Percentiles rank a stretch among this genome's conserved stretches.
These are phyloP conservation scores for Fusarium sp. DNA, from an alignment of 2,329 filamentous ascomycete genomes.

Conservation along the genomic window DNA sequence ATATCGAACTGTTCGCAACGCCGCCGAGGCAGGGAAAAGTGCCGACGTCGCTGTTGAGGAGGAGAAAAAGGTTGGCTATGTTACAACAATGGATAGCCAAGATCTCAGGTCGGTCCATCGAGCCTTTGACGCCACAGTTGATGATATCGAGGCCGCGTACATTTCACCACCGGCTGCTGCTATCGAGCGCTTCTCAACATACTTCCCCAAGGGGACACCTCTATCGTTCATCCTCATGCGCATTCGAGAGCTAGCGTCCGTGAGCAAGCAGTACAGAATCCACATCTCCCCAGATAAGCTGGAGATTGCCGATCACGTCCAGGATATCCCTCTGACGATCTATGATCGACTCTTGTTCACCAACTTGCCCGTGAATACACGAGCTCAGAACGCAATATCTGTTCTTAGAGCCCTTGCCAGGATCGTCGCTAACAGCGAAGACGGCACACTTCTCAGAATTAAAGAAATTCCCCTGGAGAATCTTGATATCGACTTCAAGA, in stretches of 20 bases:
- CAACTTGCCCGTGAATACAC: constrained; percentile 70
- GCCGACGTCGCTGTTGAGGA: constrained; percentile 14
- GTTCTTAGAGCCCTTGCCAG: constrained; percentile 71
- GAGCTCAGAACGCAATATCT: constrained; percentile 54
- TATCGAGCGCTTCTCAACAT: constrained; percentile 78
- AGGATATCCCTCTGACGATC: constrained; percentile 73
- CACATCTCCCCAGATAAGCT: constrained; percentile 65
- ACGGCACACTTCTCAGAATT: constrained; percentile 76
- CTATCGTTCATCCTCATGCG: constrained; percentile 84
- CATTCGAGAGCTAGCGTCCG: constrained; percentile 72
- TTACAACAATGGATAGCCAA: constrained; percentile 77
- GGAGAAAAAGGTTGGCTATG: constrained; percentile 68
- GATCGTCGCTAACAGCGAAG: constrained; percentile 72
- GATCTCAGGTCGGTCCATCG: constrained; percentile 71
- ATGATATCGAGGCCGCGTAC: constrained; percentile 74
- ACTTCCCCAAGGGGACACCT: constrained; percentile 82
- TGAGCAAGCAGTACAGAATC: constrained; percentile 74
- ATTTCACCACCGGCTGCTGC: constrained; percentile 75
- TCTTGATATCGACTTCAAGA: constrained; percentile 68
- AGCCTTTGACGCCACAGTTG: constrained; percentile 70
- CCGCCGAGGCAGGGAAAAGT: neutral
- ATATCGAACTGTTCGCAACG: constrained; percentile 70
- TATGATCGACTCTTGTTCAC: constrained; percentile 80
- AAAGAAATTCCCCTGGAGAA: constrained; percentile 74
- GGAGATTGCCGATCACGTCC: constrained; percentile 75